These are phyloP conservation scores for Rutstroemia sp. DNA, from an alignment of 2,329 filamentous ascomycete species.

Conservation along the genomic window DNA sequence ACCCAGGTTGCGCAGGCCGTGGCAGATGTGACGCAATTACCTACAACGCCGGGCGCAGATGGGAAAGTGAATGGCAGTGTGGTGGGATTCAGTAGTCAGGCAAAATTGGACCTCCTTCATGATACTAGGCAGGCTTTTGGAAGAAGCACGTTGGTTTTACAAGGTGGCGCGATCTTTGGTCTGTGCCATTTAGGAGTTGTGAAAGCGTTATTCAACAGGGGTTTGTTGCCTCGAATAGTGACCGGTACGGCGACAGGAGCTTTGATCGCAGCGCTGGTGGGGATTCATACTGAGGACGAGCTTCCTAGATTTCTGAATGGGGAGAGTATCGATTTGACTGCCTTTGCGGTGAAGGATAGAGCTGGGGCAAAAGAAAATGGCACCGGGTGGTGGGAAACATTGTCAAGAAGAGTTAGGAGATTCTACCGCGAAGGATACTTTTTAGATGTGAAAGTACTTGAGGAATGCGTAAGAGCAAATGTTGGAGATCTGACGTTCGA, in stretches of 20 bases:
- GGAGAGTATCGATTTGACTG: conserved; percentile 73
- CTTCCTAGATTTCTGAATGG: conserved; percentile 69
- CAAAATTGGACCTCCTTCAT: conserved; percentile 78
- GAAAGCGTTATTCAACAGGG: conserved; percentile 74
- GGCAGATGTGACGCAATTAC: conserved; percentile 63
- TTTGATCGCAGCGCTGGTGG: conserved; percentile 79
- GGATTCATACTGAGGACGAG: conserved; percentile 81
- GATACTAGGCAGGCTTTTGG: conserved; percentile 86
- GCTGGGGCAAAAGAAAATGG: conserved; percentile 28
- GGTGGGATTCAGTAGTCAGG: conserved; percentile 33
- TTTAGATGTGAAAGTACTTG: conserved; percentile 72
- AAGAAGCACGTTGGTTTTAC: conserved; percentile 74
- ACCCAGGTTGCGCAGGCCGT: conserved; percentile 76
- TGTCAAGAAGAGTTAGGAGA: conserved; percentile 58
- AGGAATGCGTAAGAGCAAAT: conserved; percentile 77
- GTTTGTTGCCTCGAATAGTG: conserved; percentile 80
- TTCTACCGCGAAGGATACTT: conserved; percentile 76
- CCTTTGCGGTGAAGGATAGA: conserved; percentile 49
- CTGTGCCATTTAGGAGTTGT: conserved; percentile 86
- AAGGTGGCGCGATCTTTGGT: conserved; percentile 87
- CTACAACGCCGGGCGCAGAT: conserved; percentile 43
- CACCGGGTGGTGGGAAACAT: conserved; percentile 42
- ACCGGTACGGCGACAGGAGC: conserved; percentile 87
- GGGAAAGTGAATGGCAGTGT: conserved; percentile 31
- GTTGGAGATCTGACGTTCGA: conserved; percentile 88